Conservation (phyloP, 2,329 filamentous ascomycete species). For the Cordyceps pruinosa region DNA sequence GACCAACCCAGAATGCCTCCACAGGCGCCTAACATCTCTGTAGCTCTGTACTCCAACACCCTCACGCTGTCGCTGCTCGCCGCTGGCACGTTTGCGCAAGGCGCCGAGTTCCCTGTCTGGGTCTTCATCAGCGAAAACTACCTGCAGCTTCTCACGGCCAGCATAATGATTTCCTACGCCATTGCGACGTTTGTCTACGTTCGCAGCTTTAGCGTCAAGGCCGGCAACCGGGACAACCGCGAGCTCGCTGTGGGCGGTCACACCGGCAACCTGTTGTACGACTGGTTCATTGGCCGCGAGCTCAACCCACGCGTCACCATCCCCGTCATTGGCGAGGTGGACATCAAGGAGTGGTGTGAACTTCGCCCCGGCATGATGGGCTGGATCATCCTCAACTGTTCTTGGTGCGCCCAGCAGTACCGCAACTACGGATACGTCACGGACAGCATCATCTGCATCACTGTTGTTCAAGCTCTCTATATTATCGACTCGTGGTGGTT, state of each 20-base stretch:
- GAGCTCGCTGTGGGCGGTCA: conserved; percentile 77
- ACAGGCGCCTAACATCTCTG: conserved; percentile 15
- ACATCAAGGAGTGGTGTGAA: conserved; percentile 87
- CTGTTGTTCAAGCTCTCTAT: conserved; percentile 72
- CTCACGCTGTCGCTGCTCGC: conserved; percentile 64
- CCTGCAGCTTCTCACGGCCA: conserved; percentile 74
- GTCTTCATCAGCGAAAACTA: conserved; percentile 91
- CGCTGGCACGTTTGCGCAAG: conserved; percentile 68
- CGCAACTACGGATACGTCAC: conserved; percentile 74
- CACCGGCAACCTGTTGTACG: conserved; percentile 80
- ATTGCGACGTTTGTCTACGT: conserved; percentile 76
- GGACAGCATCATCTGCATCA: conserved; percentile 77
- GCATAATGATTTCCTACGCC: conserved; percentile 66
- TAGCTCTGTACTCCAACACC: conserved; percentile 70
- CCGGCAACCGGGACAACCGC: conserved; percentile 63
- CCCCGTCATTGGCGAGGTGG: conserved; percentile 74
- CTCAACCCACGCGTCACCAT: conserved; percentile 80
- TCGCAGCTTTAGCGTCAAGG: conserved; percentile 72
- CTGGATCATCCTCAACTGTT: conserved; percentile 79
- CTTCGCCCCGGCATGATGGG: conserved; percentile 86
- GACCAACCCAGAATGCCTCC: too few species aligned
- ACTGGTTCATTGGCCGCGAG: conserved; percentile 95
- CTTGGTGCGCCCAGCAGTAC: conserved; percentile 84
- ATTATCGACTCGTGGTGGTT: conserved; percentile 79
- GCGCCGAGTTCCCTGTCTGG: conserved; percentile 81